Conservation (phyloP, 768 basidiomycete genomes). For the Boletus eberwhitei region DNA sequence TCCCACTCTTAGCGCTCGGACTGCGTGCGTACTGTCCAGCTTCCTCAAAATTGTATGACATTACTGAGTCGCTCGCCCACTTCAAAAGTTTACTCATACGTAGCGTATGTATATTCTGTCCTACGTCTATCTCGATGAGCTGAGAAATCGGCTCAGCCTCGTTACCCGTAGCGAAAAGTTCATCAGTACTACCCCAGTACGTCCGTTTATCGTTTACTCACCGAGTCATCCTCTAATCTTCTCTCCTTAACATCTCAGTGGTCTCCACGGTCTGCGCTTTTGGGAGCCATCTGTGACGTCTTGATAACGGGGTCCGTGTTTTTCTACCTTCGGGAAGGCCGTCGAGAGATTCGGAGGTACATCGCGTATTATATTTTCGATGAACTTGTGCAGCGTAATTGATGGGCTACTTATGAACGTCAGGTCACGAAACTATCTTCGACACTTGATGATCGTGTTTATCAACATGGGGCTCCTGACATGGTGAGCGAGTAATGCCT, state of each 20-base stretch:
- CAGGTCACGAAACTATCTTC: slow-evolving; percentile 7
- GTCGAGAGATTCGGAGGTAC: slow-evolving; percentile 8
- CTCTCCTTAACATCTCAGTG: background rate
- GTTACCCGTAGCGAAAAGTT: background rate
- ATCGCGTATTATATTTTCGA: background rate
- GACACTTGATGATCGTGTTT: slow-evolving; percentile 13
- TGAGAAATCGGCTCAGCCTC: background rate
- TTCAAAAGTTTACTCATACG: background rate
- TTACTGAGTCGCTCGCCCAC: background rate
- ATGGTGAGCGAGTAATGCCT: background rate
- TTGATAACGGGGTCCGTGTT: slow-evolving; percentile 20
- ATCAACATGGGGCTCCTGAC: slow-evolving; percentile 15
- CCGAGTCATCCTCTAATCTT: background rate
- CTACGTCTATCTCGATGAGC: background rate
- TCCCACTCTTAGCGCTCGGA: background rate
- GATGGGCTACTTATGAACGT: background rate
- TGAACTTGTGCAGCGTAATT: too few species aligned
- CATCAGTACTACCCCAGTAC: background rate
- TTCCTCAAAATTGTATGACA: background rate
- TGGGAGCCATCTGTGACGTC: slow-evolving; percentile 11
- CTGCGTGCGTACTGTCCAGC: background rate
- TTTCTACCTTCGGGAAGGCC: slow-evolving; percentile 20
- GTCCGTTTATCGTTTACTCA: background rate
- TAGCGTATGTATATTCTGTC: background rate
- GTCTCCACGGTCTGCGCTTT: slow-evolving; percentile 28